A percentile compares a stretch with the other conserved stretches of the same genome.
Evolutionary conservation across 23 red algal genomes (phyloP).

Genomic region (Gracilaria vermiculophylla): DNA sequence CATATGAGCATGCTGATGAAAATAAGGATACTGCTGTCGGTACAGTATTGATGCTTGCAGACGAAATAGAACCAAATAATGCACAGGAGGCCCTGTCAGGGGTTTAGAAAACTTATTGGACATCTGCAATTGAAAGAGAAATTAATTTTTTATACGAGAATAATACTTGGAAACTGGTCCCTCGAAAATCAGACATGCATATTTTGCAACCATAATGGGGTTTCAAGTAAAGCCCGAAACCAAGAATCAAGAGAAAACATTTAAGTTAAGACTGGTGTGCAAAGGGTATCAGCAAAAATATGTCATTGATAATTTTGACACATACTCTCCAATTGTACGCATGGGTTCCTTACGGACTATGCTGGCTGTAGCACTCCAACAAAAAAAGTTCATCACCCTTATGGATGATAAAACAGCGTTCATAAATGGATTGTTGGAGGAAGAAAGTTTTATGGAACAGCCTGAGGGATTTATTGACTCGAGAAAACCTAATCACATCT

Average conservation of each 20-base stretch:
- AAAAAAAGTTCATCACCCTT: too few relatives aligned
- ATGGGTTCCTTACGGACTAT: not conserved
- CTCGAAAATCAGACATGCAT: too few relatives aligned
- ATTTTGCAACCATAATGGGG: too few relatives aligned
- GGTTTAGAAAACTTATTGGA: too few relatives aligned
- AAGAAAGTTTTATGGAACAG: slow-evolving; percentile 46
- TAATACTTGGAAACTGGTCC: too few relatives aligned
- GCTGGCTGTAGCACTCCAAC: not conserved
- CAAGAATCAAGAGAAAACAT: not conserved
- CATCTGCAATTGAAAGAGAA: too few relatives aligned
- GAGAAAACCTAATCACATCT: not conserved
- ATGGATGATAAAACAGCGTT: slow-evolving; percentile 56
- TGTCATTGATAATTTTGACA: not conserved
- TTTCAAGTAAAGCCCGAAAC: not conserved
- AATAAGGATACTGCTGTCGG: too few relatives aligned
- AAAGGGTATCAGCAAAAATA: slow-evolving; percentile 6
- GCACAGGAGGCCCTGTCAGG: too few relatives aligned
- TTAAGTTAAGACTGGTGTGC: not conserved
- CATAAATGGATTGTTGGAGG: slow-evolving; percentile 43
- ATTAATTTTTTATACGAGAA: too few relatives aligned
- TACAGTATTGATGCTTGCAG: too few relatives aligned
- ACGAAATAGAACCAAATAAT: too few relatives aligned
- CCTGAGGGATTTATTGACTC: slow-evolving; percentile 19
- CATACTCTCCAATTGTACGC: not conserved
- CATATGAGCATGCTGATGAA: too few relatives aligned